A percentile compares a stretch with the other conserved stretches of the same genome.
Conservation (phyloP, 495 filamentous ascomycete species). For the Schizothecium vesticola region DNA sequence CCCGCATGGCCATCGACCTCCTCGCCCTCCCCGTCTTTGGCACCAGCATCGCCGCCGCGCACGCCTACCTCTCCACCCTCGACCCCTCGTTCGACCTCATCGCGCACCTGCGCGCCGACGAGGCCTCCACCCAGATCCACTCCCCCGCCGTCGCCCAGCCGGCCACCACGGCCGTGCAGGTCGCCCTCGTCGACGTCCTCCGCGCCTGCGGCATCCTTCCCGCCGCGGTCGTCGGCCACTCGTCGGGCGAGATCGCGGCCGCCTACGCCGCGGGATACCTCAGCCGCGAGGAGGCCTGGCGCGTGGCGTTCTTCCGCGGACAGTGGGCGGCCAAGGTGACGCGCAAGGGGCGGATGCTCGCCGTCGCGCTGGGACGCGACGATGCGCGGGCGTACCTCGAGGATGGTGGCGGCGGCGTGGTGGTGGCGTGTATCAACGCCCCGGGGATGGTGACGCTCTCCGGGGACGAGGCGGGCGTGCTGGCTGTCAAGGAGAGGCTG, state of each 20-base stretch:
- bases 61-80: constrained; percentile 9
- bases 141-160: constrained; percentile 26
- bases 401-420: constrained; percentile 14
- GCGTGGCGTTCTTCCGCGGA: constrained; percentile 42
- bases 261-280: constrained; percentile 41
- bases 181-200: constrained; percentile 51
- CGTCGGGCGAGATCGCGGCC: constrained; percentile 55
- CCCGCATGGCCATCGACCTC: constrained; percentile 40
- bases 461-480: constrained; percentile 35
- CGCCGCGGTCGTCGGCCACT: constrained; percentile 50
- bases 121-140: constrained; percentile 18
- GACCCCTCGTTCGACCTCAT: background rate
- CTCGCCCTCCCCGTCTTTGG: constrained; percentile 15
- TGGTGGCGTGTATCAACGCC: constrained; percentile 46
- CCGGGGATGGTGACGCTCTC: constrained; percentile 42
- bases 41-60: constrained; percentile 20
- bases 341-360: constrained; percentile 36
- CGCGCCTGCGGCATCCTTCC: constrained; percentile 42
- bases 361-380: constrained; percentile 4
- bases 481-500: constrained; percentile 19
- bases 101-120: background rate
- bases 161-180: constrained; percentile 44
- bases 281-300: constrained; percentile 43
- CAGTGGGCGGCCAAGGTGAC: constrained; percentile 12
- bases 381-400: background rate